These are phyloP conservation scores for Ophiostoma quercus DNA, from an alignment of 2,329 filamentous ascomycete species.

Conservation along the genomic window DNA sequence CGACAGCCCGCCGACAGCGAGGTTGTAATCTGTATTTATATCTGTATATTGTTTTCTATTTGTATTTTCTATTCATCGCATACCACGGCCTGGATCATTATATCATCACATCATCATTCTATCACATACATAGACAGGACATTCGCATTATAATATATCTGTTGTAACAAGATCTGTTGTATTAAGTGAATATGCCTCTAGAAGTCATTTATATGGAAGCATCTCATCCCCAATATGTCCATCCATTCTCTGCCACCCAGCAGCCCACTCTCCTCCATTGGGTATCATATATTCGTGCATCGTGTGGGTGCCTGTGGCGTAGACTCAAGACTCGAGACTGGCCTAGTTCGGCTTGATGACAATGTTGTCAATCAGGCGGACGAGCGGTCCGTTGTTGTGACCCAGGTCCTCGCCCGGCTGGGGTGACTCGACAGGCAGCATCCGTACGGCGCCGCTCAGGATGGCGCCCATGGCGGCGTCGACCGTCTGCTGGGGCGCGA, in stretches of 20 bases:
- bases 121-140: neutral
- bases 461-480: constrained; percentile 70
- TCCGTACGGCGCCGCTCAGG: constrained; percentile 84
- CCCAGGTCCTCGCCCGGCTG: constrained; percentile 69
- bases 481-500: constrained; percentile 50
- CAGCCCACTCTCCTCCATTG: neutral
- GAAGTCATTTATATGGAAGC: neutral
- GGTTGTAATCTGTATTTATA: constrained; percentile 13
- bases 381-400: constrained; percentile 63
- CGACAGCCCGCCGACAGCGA: constrained; percentile 15
- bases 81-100: neutral
- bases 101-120: neutral
- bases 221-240: neutral
- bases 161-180: neutral
- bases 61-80: neutral
- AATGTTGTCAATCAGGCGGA: constrained; percentile 92
- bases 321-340: neutral
- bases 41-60: neutral
- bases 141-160: neutral
- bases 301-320: neutral
- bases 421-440: constrained; percentile 71
- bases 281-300: neutral
- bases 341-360: constrained; percentile 50
- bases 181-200: neutral
- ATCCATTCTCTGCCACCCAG: neutral